Evolutionary conservation across 1,284 basidiomycete genomes (phyloP).

Genomic region (Moniliella sp.): DNA sequence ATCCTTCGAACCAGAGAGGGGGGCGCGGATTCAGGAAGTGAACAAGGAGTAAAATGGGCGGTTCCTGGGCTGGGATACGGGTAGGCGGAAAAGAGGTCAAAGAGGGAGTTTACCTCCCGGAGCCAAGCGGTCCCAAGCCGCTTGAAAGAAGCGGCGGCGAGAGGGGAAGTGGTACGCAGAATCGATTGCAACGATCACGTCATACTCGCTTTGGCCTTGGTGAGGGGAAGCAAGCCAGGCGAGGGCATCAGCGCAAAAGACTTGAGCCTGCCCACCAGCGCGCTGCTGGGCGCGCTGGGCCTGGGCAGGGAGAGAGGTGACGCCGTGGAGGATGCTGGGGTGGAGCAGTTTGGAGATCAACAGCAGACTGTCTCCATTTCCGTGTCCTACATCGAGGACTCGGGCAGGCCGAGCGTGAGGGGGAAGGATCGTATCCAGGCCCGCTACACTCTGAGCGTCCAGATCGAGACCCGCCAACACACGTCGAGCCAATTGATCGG

Average conservation of each 20-base stretch:
- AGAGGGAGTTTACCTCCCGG: conserved; percentile 15
- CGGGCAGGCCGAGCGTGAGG: too few relatives aligned
- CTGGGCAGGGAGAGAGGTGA: conserved; percentile 16
- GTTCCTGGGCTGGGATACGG: too few relatives aligned
- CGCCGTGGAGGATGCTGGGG: conserved; percentile 17
- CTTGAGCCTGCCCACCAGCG: not conserved
- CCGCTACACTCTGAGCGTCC: too few relatives aligned
- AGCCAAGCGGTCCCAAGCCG: conserved; percentile 6
- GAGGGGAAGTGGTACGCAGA: conserved; percentile 28
- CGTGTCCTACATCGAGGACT: conserved; percentile 27
- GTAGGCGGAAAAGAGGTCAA: conserved; percentile 16
- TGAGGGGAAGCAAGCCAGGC: not conserved
- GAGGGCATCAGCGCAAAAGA: not conserved
- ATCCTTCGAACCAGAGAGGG: conserved; percentile 4
- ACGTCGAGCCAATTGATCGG: too few relatives aligned
- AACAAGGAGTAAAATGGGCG: too few relatives aligned
- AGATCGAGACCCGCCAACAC: too few relatives aligned
- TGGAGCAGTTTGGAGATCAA: conserved; percentile 6
- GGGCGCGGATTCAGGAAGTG: conserved; percentile 1
- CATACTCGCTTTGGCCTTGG: conserved; percentile 6
- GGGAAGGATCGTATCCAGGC: too few relatives aligned
- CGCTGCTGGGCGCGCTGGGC: conserved; percentile 8
- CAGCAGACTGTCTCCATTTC: conserved; percentile 23
- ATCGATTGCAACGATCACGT: conserved; percentile 24
- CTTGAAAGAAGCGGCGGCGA: conserved; percentile 12